A percentile compares a stretch with the other conserved stretches of the same genome.
Evolutionary conservation across 306 rosid genomes (phyloP).

Genomic region (Crotalaria pallida): DNA sequence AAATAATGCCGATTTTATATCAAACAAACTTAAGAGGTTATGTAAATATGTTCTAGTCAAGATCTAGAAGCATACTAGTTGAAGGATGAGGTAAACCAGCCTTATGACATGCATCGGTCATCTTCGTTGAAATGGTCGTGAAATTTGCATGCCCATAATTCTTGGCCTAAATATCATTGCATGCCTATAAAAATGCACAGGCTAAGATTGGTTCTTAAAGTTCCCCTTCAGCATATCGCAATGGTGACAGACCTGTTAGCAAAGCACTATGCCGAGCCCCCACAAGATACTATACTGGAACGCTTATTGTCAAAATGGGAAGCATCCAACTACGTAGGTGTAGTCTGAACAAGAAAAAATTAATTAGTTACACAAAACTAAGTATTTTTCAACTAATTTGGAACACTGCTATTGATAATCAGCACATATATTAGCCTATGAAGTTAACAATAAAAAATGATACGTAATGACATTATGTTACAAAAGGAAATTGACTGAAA

Average conservation of each 20-base stretch:
- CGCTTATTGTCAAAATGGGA: constrained; percentile 53
- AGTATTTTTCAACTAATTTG: not conserved
- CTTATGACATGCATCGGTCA: not conserved
- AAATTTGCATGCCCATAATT: not conserved
- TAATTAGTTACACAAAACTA: not conserved
- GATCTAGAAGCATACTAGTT: not conserved
- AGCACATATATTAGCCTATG: not conserved
- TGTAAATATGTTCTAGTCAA: not conserved
- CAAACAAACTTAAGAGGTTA: not conserved
- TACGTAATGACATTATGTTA: too few species aligned
- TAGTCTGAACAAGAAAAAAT: constrained; percentile 37
- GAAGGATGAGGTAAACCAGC: not conserved
- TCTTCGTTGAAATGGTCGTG: not conserved
- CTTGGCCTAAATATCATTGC: not conserved
- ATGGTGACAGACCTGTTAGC: constrained; percentile 51
- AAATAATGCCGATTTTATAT: not conserved
- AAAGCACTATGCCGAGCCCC: constrained; percentile 79
- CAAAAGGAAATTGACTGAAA: too few species aligned
- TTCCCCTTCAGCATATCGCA: not conserved
- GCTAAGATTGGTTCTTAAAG: not conserved
- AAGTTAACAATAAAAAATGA: not conserved
- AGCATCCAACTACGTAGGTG: constrained; percentile 67
- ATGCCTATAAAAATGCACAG: not conserved
- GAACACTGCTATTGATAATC: not conserved
- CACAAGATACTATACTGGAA: constrained; percentile 57